Base-by-base conservation (phyloP, 805 yeast genomes). In the Groenewaldozyma salmanticensis region DNA sequence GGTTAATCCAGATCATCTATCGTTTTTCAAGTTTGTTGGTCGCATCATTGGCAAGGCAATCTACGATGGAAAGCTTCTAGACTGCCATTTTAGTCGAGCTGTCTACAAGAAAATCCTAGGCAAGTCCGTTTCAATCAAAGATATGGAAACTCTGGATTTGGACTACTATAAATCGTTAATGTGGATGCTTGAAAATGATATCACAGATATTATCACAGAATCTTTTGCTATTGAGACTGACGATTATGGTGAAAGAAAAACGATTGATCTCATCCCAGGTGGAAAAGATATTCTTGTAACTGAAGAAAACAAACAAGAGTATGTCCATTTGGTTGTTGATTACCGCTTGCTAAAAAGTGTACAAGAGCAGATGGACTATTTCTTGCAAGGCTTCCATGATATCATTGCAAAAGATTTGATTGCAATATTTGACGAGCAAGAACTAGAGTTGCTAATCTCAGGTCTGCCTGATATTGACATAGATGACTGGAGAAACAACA, bases 141-240 rank as follows among this genome's bases (percentile, higher is more conserved):
- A 92, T 57, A 81, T 92, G 86, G 97, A 92, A 58, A 81, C 88
- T 0, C 68, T 92, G 46, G 99, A 92, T 59, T 68, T 85, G 43
- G 96, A 86, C 47, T 92, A 92, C 57, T 87, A 81, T 65, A 90
- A 88, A 60, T 85, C 96, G 1, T 65, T 92, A 53, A 72, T 80
- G 55, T 92, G 98, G 98, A 92, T 92, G 83, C 65, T 92, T 41
- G 95, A 90, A 52, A 92, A 92, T 62, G 96, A 92, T 61, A 90
- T 92, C 40, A 90, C 97, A 0, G 97, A 88, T 60, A 80, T 92
- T 31, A 84, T 92, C 43, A 87, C 86, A 18, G 98, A 92, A 59
- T 90, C 94, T 4, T 92, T 92, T 58, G 81, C 95, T 7, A 85
- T 92, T 18, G 96, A 87, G 51, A 75, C 92, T 1, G 95, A 87